Evolutionary conservation across 2,329 filamentous ascomycete species (phyloP).

Genomic region (Talaromyces sp.): DNA sequence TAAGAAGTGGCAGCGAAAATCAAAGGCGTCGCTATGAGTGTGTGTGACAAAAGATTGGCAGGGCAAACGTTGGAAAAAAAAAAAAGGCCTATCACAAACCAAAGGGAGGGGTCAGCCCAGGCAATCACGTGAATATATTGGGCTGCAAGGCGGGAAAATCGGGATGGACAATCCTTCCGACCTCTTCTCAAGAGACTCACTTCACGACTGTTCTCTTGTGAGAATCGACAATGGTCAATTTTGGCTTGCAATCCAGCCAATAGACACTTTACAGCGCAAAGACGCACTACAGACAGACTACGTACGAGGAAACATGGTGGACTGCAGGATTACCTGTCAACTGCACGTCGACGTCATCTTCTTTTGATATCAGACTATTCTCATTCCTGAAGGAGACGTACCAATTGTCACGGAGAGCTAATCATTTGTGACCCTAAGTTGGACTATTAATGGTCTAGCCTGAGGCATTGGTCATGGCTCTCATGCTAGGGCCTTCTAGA

Average conservation of each 20-base stretch:
- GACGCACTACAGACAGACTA: background rate
- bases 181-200: background rate
- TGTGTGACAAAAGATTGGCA: constrained; percentile 1
- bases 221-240: too few relatives aligned
- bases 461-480: background rate
- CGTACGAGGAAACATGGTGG: background rate
- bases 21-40: background rate
- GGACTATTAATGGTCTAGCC: background rate
- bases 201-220: background rate
- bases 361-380: background rate
- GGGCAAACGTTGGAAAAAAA: background rate
- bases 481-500: background rate
- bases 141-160: constrained; percentile 10
- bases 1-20: background rate
- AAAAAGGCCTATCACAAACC: constrained; percentile 11
- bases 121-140: constrained; percentile 14
- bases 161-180: background rate
- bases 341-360: background rate
- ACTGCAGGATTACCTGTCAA: background rate
- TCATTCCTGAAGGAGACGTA: too few relatives aligned
- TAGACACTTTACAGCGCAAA: background rate
- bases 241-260: background rate
- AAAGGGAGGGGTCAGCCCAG: constrained; percentile 12
- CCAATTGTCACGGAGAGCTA: background rate
- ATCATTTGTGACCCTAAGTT: background rate